Percentiles rank a stretch among this genome's conserved stretches.
Conservation (phyloP, 129 eudicot species). For the Escallonia rubra region DNA sequence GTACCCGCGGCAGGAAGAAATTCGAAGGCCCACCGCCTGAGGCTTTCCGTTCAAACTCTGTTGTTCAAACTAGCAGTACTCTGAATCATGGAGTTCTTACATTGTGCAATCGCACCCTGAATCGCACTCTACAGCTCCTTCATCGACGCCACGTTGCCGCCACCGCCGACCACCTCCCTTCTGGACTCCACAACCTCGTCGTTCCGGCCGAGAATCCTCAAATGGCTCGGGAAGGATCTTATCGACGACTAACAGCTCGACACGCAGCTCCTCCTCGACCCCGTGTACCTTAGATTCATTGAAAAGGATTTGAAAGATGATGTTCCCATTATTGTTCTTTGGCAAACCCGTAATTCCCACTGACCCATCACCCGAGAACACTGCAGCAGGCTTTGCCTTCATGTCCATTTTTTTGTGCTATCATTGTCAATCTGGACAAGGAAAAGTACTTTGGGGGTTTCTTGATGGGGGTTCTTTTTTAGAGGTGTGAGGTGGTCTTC, state of each 20-base stretch:
- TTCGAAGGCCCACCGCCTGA: too few species aligned
- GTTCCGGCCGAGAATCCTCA: constrained; percentile 34
- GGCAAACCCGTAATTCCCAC: neutral
- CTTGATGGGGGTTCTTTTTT: too few species aligned
- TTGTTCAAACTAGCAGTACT: too few species aligned
- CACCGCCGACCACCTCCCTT: neutral
- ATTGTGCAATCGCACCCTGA: constrained; percentile 89
- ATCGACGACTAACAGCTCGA: constrained; percentile 86
- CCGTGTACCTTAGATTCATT: constrained; percentile 51
- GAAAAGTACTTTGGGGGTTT: constrained; percentile 49
- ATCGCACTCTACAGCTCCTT: constrained; percentile 90
- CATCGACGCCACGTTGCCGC: constrained; percentile 41
- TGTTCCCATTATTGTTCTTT: neutral
- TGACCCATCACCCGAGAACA: neutral
- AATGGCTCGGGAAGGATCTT: constrained; percentile 80
- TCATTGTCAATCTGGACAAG: constrained; percentile 37
- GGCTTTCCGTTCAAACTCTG: too few species aligned
- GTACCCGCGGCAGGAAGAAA: too few species aligned
- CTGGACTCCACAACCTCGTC: constrained; percentile 14
- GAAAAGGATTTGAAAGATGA: constrained; percentile 55
- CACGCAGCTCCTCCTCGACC: constrained; percentile 41
- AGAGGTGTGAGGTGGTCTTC: constrained; percentile 51
- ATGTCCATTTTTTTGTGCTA: constrained; percentile 15
- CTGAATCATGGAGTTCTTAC: constrained; percentile 74
- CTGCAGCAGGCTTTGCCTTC: neutral